Evolutionary conservation across 2,329 filamentous ascomycete genomes (phyloP).

Genomic region (Aschersonia sp.): DNA sequence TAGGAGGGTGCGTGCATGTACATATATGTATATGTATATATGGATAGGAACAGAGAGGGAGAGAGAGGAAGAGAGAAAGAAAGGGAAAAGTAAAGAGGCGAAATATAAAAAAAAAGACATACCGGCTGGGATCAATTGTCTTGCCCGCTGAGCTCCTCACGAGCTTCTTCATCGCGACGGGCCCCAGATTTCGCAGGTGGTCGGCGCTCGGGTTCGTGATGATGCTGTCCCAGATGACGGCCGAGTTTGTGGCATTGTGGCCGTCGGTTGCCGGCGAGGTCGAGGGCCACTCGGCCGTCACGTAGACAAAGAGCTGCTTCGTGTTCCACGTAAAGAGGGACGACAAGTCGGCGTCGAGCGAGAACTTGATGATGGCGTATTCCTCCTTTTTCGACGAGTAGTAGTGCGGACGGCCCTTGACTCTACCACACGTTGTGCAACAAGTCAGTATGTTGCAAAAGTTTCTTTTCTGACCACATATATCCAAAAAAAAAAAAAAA

Average conservation of each 20-base stretch:
- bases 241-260: constrained; percentile 43
- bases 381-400: constrained; percentile 87
- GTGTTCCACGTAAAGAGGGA: constrained; percentile 99
- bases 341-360: constrained; percentile 78
- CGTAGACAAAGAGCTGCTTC: constrained; percentile 93
- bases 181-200: constrained; percentile 45
- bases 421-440: constrained; percentile 33
- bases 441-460: too few species aligned
- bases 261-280: constrained; percentile 7
- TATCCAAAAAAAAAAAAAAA: too few species aligned
- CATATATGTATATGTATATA: too few species aligned
- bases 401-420: constrained; percentile 89
- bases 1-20: neutral
- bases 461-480: neutral
- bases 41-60: too few species aligned
- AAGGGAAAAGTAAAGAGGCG: too few species aligned
- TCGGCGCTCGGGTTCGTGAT: constrained; percentile 60
- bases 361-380: constrained; percentile 89
- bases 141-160: constrained; percentile 44
- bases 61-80: too few species aligned
- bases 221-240: constrained; percentile 92
- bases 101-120: constrained; percentile 8
- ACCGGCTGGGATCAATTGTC: constrained; percentile 43
- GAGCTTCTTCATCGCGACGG: constrained; percentile 47
- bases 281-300: constrained; percentile 61